Base-by-base conservation (phyloP, 192 early-diverging fungal genomes). In the Podila clonocystis region DNA sequence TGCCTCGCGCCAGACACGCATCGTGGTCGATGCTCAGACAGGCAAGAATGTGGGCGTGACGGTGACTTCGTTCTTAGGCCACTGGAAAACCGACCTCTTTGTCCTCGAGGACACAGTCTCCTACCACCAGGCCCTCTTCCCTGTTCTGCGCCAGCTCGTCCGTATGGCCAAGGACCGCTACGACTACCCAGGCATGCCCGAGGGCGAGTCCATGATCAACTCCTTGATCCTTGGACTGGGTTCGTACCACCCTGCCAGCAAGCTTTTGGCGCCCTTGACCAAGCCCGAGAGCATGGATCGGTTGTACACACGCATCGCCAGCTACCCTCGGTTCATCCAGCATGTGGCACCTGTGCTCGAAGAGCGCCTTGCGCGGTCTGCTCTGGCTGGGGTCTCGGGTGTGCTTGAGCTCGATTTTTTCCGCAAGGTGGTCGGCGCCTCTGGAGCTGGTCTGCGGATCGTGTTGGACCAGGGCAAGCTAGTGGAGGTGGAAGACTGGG, bases 1-100 rank as follows among this genome's bases (percentile, higher is more conserved):
- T 19, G 34, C n/a, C 31, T 17, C n/a, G 28, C 29, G 74, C 9
- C 62, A 63, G n/a, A 76, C 57, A 15, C 36, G 30, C 1, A 76
- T 76, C 49, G 26, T 76, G 22, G 57, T 70, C 36, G 68, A 76
- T 57, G 28, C 62, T 22, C 28, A 48, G 19, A 76, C 74, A 7
- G 63, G 68, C 29, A 63, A 70, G 22, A 58, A 69, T 52, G 63
- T 76, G 55, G 74, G 68, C 8, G 58, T 63, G n/a, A 63, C 61
- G 0, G 58, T 76, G 3, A 30, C 50, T 15, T 65, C 63, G 2
- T 28, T 36, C 17, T 0, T 19, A 0, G 49, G 64, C 30, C 67
- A 68, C 5, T 49, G 65, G 28, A 50, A 76, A 24, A 2, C 70
- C 26, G 73, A 75, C 29, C 62, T 62, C 1, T 28, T 76, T 61